phyloP scores from a whole-genome alignment of 2,329 filamentous ascomycete species.

The Hysterium pulicare region DNA sequence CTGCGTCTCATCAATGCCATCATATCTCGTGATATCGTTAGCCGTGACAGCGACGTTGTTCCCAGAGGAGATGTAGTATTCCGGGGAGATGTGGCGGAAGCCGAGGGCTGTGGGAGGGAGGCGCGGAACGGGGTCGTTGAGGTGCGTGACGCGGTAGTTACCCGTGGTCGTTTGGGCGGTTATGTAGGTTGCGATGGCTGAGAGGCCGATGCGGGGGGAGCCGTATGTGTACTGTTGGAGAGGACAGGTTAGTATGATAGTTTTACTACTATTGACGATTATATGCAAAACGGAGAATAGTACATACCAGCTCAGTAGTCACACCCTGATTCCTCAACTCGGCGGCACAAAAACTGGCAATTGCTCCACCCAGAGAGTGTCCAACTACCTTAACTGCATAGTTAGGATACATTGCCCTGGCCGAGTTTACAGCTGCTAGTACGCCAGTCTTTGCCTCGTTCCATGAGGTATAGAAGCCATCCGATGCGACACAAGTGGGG shows the following conservation, averaged over 20 bases:
- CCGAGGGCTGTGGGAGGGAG: slow-evolving; percentile 60
- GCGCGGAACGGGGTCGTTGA: slow-evolving; percentile 64
- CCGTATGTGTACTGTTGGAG: slow-evolving; percentile 59
- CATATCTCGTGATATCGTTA: slow-evolving; percentile 19
- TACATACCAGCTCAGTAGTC: slow-evolving; percentile 47
- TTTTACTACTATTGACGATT: not conserved
- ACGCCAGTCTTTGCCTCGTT: slow-evolving; percentile 48
- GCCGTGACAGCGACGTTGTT: slow-evolving; percentile 18
- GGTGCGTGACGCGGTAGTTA: slow-evolving; percentile 66
- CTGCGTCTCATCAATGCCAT: slow-evolving; percentile 16
- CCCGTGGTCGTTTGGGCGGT: slow-evolving; percentile 47
- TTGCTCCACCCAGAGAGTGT: slow-evolving; percentile 66
- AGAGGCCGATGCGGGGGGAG: slow-evolving; percentile 62
- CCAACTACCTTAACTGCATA: slow-evolving; percentile 60
- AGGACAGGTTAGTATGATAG: not conserved
- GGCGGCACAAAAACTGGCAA: slow-evolving; percentile 59
- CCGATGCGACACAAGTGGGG: slow-evolving; percentile 51
- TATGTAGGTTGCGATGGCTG: slow-evolving; percentile 53
- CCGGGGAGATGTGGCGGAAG: slow-evolving; percentile 65
- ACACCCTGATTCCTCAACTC: slow-evolving; percentile 52
- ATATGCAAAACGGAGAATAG: no score
- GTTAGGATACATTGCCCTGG: slow-evolving; percentile 46
- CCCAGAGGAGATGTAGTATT: slow-evolving; percentile 53
- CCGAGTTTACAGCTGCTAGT: slow-evolving; percentile 44
- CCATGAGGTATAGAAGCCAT: slow-evolving; percentile 61